phyloP scores from a whole-genome alignment of 768 basidiomycete genomes.

The Agrocybe praecox region DNA sequence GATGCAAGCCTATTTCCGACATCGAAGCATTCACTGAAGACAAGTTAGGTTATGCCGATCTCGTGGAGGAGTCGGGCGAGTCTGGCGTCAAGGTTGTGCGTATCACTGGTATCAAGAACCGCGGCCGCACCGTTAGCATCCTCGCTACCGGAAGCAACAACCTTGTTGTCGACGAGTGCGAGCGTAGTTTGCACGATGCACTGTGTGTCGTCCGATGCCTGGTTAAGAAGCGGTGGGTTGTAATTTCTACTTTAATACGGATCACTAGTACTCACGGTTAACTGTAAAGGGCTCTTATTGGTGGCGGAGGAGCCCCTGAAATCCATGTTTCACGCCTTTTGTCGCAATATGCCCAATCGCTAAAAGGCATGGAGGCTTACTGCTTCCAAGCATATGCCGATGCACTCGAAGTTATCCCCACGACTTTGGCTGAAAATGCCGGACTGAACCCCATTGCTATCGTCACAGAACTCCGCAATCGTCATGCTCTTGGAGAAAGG shows the following conservation, averaged over 20 bases:
- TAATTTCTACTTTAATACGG: neutral
- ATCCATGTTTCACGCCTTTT: conserved; percentile 94
- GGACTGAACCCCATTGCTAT: conserved; percentile 98
- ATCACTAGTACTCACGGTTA: neutral
- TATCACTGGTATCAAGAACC: conserved; percentile 93
- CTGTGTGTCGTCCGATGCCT: conserved; percentile 98
- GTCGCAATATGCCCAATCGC: conserved; percentile 87
- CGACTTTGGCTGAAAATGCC: conserved; percentile 97
- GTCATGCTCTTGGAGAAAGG: conserved; percentile 92
- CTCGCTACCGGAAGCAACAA: conserved; percentile 93
- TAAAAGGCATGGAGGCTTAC: conserved; percentile 98
- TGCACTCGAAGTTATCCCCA: conserved; percentile 96
- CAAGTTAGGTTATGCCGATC: conserved; percentile 94
- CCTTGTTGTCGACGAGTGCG: conserved; percentile 94
- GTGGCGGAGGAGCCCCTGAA: conserved; percentile 96
- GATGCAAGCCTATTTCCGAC: conserved; percentile 95
- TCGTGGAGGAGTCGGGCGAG: conserved; percentile 86
- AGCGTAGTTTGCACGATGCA: conserved; percentile 96
- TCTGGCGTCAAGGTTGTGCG: conserved; percentile 90
- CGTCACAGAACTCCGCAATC: conserved; percentile 95
- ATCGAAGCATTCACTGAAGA: conserved; percentile 98
- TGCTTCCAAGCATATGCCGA: conserved; percentile 99
- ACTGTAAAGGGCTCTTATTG: conserved; percentile 74
- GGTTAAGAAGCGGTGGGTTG: conserved; percentile 90
- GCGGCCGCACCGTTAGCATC: conserved; percentile 92